These are phyloP conservation scores for Sanghuangporus sanghuang DNA, from an alignment of 1,284 basidiomycete species.

Conservation along the genomic window DNA sequence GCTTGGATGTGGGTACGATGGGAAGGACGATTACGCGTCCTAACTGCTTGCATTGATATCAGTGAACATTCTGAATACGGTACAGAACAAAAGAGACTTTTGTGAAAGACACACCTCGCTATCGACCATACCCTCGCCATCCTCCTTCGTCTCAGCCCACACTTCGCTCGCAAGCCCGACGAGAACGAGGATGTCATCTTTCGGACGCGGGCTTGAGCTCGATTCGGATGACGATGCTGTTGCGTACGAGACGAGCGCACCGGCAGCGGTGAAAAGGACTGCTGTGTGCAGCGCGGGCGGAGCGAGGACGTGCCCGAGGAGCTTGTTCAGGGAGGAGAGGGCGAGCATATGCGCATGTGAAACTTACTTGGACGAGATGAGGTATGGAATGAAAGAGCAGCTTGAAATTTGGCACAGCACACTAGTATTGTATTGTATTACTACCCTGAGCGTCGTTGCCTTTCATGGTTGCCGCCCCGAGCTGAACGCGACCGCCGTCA, in stretches of 20 bases:
- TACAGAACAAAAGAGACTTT: not conserved
- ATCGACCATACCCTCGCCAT: slow-evolving; percentile 62
- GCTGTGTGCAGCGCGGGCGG: slow-evolving; percentile 54
- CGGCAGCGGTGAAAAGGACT: slow-evolving; percentile 54
- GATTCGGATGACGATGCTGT: slow-evolving; percentile 30
- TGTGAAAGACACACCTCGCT: slow-evolving; percentile 50
- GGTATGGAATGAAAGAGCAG: not conserved
- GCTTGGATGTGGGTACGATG: slow-evolving; percentile 26
- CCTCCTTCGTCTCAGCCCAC: slow-evolving; percentile 65
- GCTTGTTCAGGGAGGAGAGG: slow-evolving; percentile 51
- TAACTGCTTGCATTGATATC: slow-evolving; percentile 35
- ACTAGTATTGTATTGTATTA: no score
- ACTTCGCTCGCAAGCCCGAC: slow-evolving; percentile 67
- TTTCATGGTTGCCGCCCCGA: not conserved
- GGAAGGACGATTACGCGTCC: slow-evolving; percentile 66
- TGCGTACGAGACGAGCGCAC: slow-evolving; percentile 56
- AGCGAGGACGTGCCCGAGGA: slow-evolving; percentile 52
- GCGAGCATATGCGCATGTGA: slow-evolving; percentile 44
- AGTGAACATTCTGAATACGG: not conserved
- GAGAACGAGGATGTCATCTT: slow-evolving; percentile 66
- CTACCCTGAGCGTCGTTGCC: not conserved
- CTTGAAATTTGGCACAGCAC: no score
- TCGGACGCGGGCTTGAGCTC: slow-evolving; percentile 34
- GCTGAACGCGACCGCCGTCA: not conserved
- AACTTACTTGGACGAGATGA: not conserved